These are phyloP conservation scores for Metarhizium album DNA, from an alignment of 2,329 filamentous ascomycete species.

Conservation along the genomic window DNA sequence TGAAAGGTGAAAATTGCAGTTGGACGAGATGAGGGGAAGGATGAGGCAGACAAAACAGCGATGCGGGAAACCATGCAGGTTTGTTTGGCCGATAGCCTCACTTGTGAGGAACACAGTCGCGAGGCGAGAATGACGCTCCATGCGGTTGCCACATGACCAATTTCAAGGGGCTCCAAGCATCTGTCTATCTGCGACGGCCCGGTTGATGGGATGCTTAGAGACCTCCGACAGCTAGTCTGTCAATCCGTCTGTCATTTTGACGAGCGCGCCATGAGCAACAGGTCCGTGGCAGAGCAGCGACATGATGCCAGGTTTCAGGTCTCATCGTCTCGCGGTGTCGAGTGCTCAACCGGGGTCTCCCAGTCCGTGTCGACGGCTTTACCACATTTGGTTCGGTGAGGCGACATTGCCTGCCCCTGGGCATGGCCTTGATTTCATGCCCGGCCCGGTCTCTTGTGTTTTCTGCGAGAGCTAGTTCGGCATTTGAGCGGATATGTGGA, in stretches of 20 bases:
- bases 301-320: background rate
- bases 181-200: background rate
- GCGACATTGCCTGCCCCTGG: no score
- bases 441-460: no score
- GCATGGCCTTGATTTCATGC: no score
- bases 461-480: no score
- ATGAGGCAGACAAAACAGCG: background rate
- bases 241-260: slow-evolving; percentile 2
- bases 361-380: background rate
- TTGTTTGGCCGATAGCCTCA: no score
- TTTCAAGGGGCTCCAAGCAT: background rate
- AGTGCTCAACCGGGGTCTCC: background rate
- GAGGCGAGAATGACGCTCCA: no score
- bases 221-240: slow-evolving; percentile 3
- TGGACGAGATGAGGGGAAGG: background rate
- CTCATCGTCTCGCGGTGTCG: no score
- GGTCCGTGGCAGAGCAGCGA: slow-evolving; percentile 3
- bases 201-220: background rate
- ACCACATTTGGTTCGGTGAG: background rate
- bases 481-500: no score
- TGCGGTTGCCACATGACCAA: no score
- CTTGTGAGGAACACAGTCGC: no score
- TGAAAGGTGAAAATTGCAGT: background rate
- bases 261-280: background rate
- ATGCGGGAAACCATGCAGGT: no score